A percentile compares a stretch with the other conserved stretches of the same genome.
Evolutionary conservation across 169 alveolate species (phyloP).

Genomic region (Cryptosporidium tyzzeri): DNA sequence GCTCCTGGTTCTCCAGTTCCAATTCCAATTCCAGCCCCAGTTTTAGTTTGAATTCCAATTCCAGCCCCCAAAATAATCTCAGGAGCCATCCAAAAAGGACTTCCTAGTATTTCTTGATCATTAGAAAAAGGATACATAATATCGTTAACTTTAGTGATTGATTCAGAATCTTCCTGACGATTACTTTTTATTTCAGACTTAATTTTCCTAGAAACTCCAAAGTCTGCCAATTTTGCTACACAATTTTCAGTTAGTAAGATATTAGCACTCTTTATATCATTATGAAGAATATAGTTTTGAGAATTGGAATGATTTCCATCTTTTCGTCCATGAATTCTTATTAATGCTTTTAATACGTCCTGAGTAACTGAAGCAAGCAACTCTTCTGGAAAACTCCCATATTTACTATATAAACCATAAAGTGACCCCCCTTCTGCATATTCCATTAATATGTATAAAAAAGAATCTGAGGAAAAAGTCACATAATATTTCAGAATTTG

Average conservation of each 20-base stretch:
- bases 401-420: conserved; percentile 57
- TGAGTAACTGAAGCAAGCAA: conserved; percentile 74
- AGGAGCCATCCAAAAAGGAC: conserved; percentile 97
- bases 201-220: conserved; percentile 84
- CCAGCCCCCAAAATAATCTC: conserved; percentile 85
- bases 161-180: neutral
- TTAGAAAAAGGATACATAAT: neutral
- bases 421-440: conserved; percentile 80
- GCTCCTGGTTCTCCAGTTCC: conserved; percentile 81
- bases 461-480: conserved; percentile 53
- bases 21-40: too few relatives aligned
- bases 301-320: neutral
- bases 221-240: conserved; percentile 88
- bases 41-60: conserved; percentile 7
- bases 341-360: conserved; percentile 74
- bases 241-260: conserved; percentile 85
- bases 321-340: conserved; percentile 61
- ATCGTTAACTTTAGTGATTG: neutral
- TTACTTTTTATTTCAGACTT: neutral
- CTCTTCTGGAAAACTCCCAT: conserved; percentile 81
- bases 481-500: conserved; percentile 43
- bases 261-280: conserved; percentile 92
- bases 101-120: conserved; percentile 85
- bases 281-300: conserved; percentile 83
- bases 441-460: conserved; percentile 75